Percentiles rank a stretch among this genome's conserved stretches.
These are phyloP conservation scores for Lodderomyces parapsilosis DNA, from an alignment of 1,139 yeast genomes.

Conservation along the genomic window DNA sequence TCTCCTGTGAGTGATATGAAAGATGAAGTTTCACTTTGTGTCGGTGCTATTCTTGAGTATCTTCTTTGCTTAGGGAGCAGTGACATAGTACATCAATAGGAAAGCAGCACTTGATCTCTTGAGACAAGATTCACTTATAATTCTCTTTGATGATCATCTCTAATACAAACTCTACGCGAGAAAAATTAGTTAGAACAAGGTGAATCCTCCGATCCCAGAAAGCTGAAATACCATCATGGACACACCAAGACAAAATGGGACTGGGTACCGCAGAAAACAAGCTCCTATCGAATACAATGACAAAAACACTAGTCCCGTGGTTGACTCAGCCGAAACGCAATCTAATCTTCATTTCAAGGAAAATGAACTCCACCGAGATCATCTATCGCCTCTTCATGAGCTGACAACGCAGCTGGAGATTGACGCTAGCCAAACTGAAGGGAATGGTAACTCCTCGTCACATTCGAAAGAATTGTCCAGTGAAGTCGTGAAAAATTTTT, in stretches of 20 bases:
- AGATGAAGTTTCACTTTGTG: constrained; percentile 15
- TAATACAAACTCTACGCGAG: too few relatives aligned
- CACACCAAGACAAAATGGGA: background rate
- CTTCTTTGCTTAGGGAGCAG: constrained; percentile 12
- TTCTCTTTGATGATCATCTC: background rate
- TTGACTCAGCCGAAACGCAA: background rate
- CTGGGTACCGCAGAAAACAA: constrained; percentile 4
- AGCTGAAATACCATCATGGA: background rate
- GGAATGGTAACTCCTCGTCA: background rate
- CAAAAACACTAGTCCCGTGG: background rate
- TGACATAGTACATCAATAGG: background rate
- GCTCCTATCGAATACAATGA: constrained; percentile 2
- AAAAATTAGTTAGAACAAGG: too few relatives aligned
- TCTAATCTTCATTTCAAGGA: background rate
- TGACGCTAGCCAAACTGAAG: background rate
- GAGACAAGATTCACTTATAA: too few relatives aligned
- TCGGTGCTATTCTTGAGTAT: constrained; percentile 24
- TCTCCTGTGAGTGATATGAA: constrained; percentile 11
- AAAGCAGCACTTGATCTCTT: background rate
- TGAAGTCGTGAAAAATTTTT: constrained; percentile 1
- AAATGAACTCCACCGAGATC: background rate
- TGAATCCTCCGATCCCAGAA: background rate
- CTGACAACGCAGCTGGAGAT: background rate
- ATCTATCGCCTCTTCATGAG: background rate
- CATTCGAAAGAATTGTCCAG: background rate